Evolutionary conservation across 2,329 filamentous ascomycete genomes (phyloP).

Genomic region (Cercospora berteroae): DNA sequence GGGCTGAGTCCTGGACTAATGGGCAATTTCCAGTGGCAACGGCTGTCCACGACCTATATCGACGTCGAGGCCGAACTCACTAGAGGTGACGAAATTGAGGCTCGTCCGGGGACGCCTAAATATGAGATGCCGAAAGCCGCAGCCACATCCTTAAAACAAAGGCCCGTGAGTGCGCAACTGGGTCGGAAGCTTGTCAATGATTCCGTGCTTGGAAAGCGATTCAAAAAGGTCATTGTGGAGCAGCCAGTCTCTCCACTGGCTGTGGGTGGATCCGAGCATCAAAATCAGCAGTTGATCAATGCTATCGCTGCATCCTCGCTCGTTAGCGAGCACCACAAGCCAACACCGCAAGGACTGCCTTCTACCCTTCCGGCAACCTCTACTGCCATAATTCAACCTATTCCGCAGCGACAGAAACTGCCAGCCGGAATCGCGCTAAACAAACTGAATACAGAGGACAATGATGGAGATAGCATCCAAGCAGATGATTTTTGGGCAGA

Average conservation of each 20-base stretch:
- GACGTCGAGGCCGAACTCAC: background rate
- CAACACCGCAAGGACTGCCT: background rate
- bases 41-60: background rate
- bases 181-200: background rate
- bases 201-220: background rate
- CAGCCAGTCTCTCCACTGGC: background rate
- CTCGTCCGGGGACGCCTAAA: background rate
- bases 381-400: background rate
- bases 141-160: background rate
- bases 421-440: background rate
- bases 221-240: background rate
- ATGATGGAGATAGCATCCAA: background rate
- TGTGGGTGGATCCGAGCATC: background rate
- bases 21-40: background rate
- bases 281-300: background rate
- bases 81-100: background rate
- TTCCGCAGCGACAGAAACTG: background rate
- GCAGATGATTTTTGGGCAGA: background rate
- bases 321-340: background rate
- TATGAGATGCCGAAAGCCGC: background rate
- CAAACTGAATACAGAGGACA: background rate
- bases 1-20: background rate
- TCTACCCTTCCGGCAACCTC: background rate
- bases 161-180: background rate
- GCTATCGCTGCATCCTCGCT: background rate